Base-by-base conservation (phyloP, 2,329 filamentous ascomycete species). In the Fusarium staphyleae region DNA sequence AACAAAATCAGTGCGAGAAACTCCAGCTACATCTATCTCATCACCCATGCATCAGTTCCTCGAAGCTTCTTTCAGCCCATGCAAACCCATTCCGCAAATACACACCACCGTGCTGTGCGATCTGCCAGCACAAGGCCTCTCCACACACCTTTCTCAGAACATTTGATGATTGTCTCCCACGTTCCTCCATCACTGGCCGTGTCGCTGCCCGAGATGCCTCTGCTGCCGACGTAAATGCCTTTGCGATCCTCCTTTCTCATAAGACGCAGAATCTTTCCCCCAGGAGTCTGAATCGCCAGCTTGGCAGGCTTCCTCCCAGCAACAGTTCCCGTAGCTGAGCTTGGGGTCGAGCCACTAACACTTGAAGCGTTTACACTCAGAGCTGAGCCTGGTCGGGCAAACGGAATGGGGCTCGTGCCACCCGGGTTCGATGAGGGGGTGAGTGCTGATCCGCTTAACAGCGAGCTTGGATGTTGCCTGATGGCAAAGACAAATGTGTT, bases 401-500 rank as follows among this genome's bases (percentile, higher is more conserved):
- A 87, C 0, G 87, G 87, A 15, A 86, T 78, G 1, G 87, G 87
- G 53, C 81, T 83, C 9, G 77, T 72, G 22, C 71, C 74, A 6
- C 79, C 78, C 3, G 77, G 75, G 55, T 81, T 80, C 40, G 77
- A 78, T 5, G 78, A 73, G 5, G 79, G 77, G 9, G 78, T 78
- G 55, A 80, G 69, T 2, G 67, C 67, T 19, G 74, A 77, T 22
- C 67, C 70, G 34, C 57, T 69, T 1, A 69, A 60, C 1, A 73
- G 56, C 1, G 91, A 88, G 70, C 77, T 81, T 0, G 93, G 90
- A 70, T 99, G 93, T 70, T 99, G 95, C 37, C 95, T 90, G 55
- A 99, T 89, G 46, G 90, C 90, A 73, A 99, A 99, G 22, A 99
- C 93, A 70, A 97, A 99, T 0, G 95, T 99, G 71, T 99, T 98